phyloP scores from a whole-genome alignment of 805 yeast species.

The Candida nitratophila region DNA sequence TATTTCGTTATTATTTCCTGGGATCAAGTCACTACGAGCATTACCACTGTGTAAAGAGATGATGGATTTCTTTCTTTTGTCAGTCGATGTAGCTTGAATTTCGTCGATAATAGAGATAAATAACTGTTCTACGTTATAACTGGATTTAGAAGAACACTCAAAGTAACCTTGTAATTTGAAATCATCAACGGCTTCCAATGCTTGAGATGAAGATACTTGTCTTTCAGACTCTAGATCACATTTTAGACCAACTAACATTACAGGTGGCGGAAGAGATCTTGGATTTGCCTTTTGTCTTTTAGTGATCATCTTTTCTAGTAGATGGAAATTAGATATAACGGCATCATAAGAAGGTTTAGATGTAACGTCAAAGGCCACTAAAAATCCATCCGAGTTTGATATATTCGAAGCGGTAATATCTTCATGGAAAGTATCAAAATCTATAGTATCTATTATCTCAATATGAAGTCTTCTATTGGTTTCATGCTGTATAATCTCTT shows the following conservation, averaged over 20 bases:
- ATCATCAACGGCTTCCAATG: slow-evolving; percentile 11
- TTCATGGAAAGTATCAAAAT: slow-evolving; percentile 51
- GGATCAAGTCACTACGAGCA: too few species aligned
- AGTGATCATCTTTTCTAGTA: background rate
- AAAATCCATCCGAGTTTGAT: slow-evolving; percentile 37
- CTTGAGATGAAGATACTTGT: slow-evolving; percentile 44
- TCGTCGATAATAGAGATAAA: slow-evolving; percentile 5
- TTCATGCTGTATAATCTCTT: slow-evolving; percentile 21
- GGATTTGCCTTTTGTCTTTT: too few species aligned
- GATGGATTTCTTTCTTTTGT: background rate
- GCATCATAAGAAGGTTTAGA: slow-evolving; percentile 41
- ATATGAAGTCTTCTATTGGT: slow-evolving; percentile 27
- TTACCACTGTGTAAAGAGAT: background rate
- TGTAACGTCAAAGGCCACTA: slow-evolving; percentile 43
- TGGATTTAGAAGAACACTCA: slow-evolving; percentile 80
- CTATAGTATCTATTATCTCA: slow-evolving; percentile 80
- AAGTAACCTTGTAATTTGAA: slow-evolving; percentile 28
- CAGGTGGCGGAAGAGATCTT: background rate
- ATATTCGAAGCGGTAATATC: slow-evolving; percentile 9
- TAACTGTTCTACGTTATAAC: slow-evolving; percentile 55
- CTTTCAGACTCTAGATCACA: slow-evolving; percentile 70
- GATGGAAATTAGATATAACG: slow-evolving; percentile 19
- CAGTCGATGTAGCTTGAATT: background rate
- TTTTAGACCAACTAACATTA: slow-evolving; percentile 66
- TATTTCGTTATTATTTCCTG: too few species aligned